These are phyloP conservation scores for Maudiozyma saulgeensis DNA, from an alignment of 805 yeast species.

Conservation along the genomic window DNA sequence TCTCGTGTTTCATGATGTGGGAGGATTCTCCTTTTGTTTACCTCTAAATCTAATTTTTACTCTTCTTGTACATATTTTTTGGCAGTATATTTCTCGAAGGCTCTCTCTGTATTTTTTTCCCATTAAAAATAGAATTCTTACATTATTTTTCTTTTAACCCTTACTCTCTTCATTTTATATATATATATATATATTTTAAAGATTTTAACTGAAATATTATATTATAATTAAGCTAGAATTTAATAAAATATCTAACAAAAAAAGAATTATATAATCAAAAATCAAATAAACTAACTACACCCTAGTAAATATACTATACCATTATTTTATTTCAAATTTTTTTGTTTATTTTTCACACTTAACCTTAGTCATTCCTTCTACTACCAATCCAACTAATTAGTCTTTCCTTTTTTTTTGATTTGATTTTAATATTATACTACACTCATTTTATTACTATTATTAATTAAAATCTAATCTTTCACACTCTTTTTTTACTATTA, in stretches of 20 bases:
- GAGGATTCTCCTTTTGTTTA: neutral
- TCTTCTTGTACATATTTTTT: neutral
- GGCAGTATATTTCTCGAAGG: neutral
- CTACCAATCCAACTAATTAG: conserved; percentile 7
- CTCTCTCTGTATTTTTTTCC: neutral
- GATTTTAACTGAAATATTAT: too few relatives aligned
- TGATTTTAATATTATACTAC: neutral
- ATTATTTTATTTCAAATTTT: too few relatives aligned
- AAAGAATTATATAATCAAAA: neutral
- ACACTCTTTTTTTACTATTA: neutral
- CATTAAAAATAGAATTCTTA: neutral
- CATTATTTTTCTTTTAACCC: neutral
- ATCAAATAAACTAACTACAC: too few relatives aligned
- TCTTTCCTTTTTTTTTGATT: conserved; percentile 6
- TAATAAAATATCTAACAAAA: neutral
- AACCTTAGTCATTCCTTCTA: conserved; percentile 2
- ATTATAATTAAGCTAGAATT: neutral
- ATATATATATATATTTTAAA: neutral
- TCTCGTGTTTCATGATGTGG: neutral
- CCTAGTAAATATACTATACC: too few relatives aligned
- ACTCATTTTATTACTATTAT: neutral
- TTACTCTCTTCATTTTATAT: neutral
- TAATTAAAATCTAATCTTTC: neutral
- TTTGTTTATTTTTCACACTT: neutral
- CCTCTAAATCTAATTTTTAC: neutral